Conservation (phyloP, 1,139 yeast genomes). For the Fermentozyma sake region DNA sequence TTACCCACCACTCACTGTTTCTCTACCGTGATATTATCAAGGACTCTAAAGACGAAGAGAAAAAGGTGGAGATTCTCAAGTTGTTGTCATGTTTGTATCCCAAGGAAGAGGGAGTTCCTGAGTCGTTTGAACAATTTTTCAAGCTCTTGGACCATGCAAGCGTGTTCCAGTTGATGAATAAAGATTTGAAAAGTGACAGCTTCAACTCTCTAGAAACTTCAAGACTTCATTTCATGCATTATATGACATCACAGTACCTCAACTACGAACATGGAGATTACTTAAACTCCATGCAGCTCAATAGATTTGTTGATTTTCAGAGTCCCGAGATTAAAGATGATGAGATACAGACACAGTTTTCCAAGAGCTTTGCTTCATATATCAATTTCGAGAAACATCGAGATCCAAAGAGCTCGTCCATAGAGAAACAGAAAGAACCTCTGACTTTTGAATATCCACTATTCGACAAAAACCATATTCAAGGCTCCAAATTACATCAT, state of each 20-base stretch:
- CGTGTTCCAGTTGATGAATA: slow-evolving; percentile 10
- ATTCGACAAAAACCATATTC: too few species aligned
- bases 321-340: slow-evolving; percentile 13
- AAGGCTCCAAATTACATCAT: slow-evolving; percentile 12
- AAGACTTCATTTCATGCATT: slow-evolving; percentile 19
- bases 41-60: slow-evolving; percentile 12
- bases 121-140: slow-evolving; percentile 13
- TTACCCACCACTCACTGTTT: slow-evolving; percentile 5
- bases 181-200: slow-evolving; percentile 8
- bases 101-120: slow-evolving; percentile 10
- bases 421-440: too few species aligned
- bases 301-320: slow-evolving; percentile 14
- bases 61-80: slow-evolving; percentile 14
- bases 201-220: slow-evolving; percentile 20
- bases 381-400: too few species aligned
- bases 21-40: slow-evolving; percentile 15
- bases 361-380: too few species aligned
- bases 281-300: slow-evolving; percentile 12
- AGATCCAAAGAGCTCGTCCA: too few species aligned
- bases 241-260: slow-evolving; percentile 30
- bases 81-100: slow-evolving; percentile 12
- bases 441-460: too few species aligned
- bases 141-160: slow-evolving; percentile 11
- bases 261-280: slow-evolving; percentile 29
- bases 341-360: too few species aligned